phyloP scores from a whole-genome alignment of 495 filamentous ascomycete genomes.

The Platismatia glauca region DNA sequence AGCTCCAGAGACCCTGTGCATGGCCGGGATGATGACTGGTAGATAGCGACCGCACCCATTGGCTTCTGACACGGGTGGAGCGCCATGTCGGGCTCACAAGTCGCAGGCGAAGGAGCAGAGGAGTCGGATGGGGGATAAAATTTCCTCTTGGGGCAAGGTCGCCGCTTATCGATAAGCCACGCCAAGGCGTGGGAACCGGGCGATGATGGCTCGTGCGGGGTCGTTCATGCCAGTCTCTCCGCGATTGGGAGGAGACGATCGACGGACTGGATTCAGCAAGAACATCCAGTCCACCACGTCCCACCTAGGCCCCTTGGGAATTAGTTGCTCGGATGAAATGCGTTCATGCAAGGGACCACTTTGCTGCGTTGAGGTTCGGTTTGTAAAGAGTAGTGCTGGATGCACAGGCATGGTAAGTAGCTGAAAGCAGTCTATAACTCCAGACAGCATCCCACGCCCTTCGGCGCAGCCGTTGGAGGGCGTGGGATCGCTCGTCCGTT shows the following conservation, averaged over 20 bases:
- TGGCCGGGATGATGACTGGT: neutral
- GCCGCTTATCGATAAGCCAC: slow-evolving; percentile 5
- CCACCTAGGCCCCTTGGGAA: neutral
- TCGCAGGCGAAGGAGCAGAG: neutral
- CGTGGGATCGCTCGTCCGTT: neutral
- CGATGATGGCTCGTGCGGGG: neutral
- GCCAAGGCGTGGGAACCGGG: neutral
- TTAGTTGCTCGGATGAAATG: neutral
- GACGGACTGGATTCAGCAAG: neutral
- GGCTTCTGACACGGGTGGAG: neutral
- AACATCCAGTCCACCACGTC: neutral
- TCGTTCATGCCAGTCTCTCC: neutral
- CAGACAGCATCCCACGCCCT: neutral
- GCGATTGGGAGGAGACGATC: neutral
- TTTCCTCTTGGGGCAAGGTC: slow-evolving; percentile 3
- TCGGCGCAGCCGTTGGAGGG: neutral
- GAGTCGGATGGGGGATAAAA: neutral
- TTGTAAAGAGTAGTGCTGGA: neutral
- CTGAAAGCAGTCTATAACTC: neutral
- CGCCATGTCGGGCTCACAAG: neutral
- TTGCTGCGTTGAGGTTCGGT: neutral
- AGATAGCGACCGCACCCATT: neutral
- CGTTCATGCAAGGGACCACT: neutral
- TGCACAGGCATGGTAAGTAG: neutral
- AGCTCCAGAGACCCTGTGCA: too few relatives aligned